Percentiles rank a stretch among this genome's conserved stretches.
These are phyloP conservation scores for Evansstolkia leycettana DNA, from an alignment of 495 filamentous ascomycete genomes.

Conservation along the genomic window DNA sequence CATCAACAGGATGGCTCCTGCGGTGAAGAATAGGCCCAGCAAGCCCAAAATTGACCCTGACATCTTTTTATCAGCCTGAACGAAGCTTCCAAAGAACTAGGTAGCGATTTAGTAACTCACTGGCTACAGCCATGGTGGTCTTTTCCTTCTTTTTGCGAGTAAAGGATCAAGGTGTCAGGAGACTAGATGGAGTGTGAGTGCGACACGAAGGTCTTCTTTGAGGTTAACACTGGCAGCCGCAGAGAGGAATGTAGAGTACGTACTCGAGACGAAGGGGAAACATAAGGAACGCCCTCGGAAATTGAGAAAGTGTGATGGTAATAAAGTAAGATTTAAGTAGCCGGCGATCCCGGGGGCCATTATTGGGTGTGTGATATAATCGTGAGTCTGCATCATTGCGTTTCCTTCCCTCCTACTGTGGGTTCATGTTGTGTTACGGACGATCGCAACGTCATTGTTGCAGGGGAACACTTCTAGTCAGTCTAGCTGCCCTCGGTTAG, in stretches of 20 bases:
- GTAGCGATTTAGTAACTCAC: background rate
- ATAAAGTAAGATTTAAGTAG: conserved; percentile 11
- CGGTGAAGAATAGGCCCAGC: conserved; percentile 62
- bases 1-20: conserved; percentile 59
- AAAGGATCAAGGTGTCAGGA: background rate
- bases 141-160: background rate
- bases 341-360: conserved; percentile 11
- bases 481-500: conserved; percentile 16
- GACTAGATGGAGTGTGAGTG: background rate
- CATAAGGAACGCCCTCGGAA: too few relatives aligned
- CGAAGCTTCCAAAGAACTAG: background rate
- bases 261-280: too few relatives aligned
- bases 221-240: background rate
- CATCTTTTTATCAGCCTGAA: background rate
- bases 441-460: conserved; percentile 26
- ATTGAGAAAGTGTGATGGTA: conserved; percentile 1
- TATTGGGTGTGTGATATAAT: conserved; percentile 17
- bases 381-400: conserved; percentile 14
- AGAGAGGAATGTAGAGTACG: background rate
- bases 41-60: conserved; percentile 40
- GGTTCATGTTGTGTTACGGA: background rate
- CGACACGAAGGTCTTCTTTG: too few relatives aligned
- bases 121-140: background rate
- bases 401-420: background rate
- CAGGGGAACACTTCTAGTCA: conserved; percentile 11